Percentiles rank a stretch among this genome's conserved stretches.
Evolutionary conservation across 108 stramenopile genomes (phyloP).

Genomic region (Cyclotella atomus): DNA sequence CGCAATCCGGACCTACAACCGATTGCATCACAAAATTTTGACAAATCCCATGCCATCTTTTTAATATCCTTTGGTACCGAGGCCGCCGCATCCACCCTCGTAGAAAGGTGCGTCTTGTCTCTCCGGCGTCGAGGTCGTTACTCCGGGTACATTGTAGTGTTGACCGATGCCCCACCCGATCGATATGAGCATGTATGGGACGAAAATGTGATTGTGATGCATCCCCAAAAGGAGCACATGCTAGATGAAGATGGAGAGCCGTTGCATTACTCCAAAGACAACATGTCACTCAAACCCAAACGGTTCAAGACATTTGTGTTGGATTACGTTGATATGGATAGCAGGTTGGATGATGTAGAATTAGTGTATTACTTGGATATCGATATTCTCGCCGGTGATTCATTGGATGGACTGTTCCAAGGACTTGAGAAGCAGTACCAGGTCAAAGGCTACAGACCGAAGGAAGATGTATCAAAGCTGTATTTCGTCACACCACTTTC

Average conservation of each 20-base stretch:
- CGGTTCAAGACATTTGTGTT: constrained; percentile 60
- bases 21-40: neutral
- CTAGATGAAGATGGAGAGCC: constrained; percentile 32
- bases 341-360: constrained; percentile 33
- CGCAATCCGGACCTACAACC: neutral
- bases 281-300: constrained; percentile 42
- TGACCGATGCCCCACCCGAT: constrained; percentile 49
- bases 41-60: constrained; percentile 42
- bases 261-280: constrained; percentile 31
- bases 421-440: constrained; percentile 23
- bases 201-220: constrained; percentile 53
- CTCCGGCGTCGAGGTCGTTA: constrained; percentile 52
- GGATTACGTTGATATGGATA: constrained; percentile 49
- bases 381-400: constrained; percentile 54
- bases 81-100: constrained; percentile 51
- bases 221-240: constrained; percentile 44
- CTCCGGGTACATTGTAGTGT: constrained; percentile 39
- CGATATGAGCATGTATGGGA: constrained; percentile 49
- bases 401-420: constrained; percentile 24
- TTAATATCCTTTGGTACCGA: constrained; percentile 52
- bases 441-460: neutral
- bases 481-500: constrained; percentile 42
- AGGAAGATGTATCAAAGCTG: constrained; percentile 21
- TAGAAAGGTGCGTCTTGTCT: constrained; percentile 56
- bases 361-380: constrained; percentile 58